Evolutionary conservation across 2,329 filamentous ascomycete genomes (phyloP).

Genomic region (Pseudogymnoascus sp.): DNA sequence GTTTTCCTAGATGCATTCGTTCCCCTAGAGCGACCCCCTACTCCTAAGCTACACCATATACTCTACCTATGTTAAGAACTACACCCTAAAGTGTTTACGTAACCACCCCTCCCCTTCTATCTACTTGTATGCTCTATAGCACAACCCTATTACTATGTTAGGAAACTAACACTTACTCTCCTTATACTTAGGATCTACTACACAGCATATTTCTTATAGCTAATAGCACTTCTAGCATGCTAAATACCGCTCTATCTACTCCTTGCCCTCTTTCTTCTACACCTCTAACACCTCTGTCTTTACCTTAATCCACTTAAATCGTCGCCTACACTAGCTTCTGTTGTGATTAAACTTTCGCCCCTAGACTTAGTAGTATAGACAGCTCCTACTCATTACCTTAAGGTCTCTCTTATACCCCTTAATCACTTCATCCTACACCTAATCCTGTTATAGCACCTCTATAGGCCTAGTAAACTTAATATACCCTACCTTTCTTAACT

Average conservation of each 20-base stretch:
- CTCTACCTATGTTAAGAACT: background rate
- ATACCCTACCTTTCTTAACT: background rate
- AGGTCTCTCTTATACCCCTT: conserved; percentile 11
- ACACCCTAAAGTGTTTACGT: background rate
- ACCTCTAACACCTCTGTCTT: background rate
- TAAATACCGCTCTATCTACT: background rate
- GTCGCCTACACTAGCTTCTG: background rate
- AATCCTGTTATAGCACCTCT: conserved; percentile 12
- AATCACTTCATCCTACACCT: conserved; percentile 4
- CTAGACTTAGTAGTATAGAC: background rate
- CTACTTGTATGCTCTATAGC: background rate
- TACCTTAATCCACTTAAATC: background rate
- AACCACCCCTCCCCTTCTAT: background rate
- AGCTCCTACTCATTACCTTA: conserved; percentile 7
- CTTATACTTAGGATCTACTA: background rate
- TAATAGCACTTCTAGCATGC: conserved; percentile 10
- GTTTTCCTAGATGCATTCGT: conserved; percentile 1
- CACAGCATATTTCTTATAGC: conserved; percentile 1
- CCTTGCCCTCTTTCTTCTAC: background rate
- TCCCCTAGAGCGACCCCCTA: background rate
- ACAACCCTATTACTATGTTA: background rate
- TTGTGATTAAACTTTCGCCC: background rate
- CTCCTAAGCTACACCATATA: conserved; percentile 7
- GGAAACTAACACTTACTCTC: background rate
- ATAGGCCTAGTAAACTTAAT: background rate